A percentile compares a stretch with the other conserved stretches of the same genome.
Evolutionary conservation across 2,329 filamentous ascomycete genomes (phyloP).

Genomic region (Xylaria sp.): DNA sequence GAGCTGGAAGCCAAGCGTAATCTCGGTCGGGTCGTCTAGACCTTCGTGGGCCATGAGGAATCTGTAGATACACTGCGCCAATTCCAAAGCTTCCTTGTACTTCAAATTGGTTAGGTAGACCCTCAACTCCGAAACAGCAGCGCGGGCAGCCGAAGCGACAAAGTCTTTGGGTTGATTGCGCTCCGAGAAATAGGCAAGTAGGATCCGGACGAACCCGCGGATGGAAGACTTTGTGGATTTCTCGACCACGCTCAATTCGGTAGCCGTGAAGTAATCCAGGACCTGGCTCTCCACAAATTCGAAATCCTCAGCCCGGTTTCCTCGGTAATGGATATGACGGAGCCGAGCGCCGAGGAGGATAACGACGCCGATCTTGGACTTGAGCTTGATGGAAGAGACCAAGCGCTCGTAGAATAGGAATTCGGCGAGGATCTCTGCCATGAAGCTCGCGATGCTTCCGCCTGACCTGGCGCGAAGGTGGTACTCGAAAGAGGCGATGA

Average conservation of each 20-base stretch:
- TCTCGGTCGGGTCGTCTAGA: conserved; percentile 36
- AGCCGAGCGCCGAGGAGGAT: conserved; percentile 34
- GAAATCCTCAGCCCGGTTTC: conserved; percentile 30
- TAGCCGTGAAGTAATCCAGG: conserved; percentile 29
- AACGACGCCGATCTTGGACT: conserved; percentile 28
- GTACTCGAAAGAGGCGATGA: conserved; percentile 35
- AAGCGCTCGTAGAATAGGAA: conserved; percentile 36
- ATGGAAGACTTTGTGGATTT: conserved; percentile 23
- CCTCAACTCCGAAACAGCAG: conserved; percentile 31
- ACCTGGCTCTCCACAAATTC: conserved; percentile 31
- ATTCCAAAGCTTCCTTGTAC: conserved; percentile 27
- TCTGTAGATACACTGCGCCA: conserved; percentile 30
- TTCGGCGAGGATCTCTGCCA: conserved; percentile 35
- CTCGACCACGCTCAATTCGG: conserved; percentile 28
- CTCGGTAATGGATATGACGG: conserved; percentile 27
- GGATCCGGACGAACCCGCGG: conserved; percentile 35
- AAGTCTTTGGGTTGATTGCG: conserved; percentile 32
- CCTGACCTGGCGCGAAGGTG: conserved; percentile 22
- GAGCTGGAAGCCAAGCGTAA: conserved; percentile 37
- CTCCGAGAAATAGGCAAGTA: conserved; percentile 31
- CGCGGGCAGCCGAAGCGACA: conserved; percentile 32
- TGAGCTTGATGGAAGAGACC: conserved; percentile 27
- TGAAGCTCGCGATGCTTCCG: conserved; percentile 30
- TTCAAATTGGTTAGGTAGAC: conserved; percentile 29
- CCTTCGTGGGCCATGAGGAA: conserved; percentile 38